A percentile compares a stretch with the other conserved stretches of the same genome.
These are phyloP conservation scores for Fraxinus americana DNA, from an alignment of 257 asterid species.

Conservation along the genomic window DNA sequence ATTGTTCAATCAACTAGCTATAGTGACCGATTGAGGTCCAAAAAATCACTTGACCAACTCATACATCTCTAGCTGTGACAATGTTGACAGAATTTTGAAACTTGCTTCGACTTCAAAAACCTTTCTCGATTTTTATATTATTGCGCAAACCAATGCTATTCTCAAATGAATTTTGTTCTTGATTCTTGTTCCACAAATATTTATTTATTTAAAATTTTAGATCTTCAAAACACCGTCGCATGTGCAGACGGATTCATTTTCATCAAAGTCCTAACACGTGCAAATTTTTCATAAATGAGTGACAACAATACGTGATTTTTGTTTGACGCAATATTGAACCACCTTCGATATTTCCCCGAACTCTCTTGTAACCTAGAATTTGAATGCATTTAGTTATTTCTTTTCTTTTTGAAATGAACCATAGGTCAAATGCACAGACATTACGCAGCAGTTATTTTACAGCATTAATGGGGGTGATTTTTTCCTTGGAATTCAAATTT, in stretches of 20 bases:
- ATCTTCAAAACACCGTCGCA: not conserved
- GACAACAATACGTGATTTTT: too few relatives aligned
- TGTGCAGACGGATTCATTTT: not conserved
- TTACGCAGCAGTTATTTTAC: not conserved
- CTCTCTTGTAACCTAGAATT: not conserved
- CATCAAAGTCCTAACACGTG: not conserved
- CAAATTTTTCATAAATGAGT: not conserved
- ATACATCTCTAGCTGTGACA: not conserved
- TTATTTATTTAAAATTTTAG: not conserved
- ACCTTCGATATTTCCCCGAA: too few relatives aligned
- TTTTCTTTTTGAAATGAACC: not conserved
- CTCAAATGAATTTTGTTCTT: not conserved
- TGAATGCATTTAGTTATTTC: not conserved
- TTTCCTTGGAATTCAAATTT: constrained; percentile 32
- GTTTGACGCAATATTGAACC: too few relatives aligned
- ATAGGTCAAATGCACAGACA: not conserved
- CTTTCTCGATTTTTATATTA: not conserved
- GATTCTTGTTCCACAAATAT: not conserved
- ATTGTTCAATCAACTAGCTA: not conserved
- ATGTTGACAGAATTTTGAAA: not conserved
- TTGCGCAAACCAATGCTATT: not conserved
- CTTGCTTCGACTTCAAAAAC: not conserved
- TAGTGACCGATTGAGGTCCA: not conserved
- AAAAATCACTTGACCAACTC: not conserved
- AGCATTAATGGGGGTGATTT: not conserved